phyloP scores from a whole-genome alignment of 495 filamentous ascomycete species.

The Aspergillus affinis region DNA sequence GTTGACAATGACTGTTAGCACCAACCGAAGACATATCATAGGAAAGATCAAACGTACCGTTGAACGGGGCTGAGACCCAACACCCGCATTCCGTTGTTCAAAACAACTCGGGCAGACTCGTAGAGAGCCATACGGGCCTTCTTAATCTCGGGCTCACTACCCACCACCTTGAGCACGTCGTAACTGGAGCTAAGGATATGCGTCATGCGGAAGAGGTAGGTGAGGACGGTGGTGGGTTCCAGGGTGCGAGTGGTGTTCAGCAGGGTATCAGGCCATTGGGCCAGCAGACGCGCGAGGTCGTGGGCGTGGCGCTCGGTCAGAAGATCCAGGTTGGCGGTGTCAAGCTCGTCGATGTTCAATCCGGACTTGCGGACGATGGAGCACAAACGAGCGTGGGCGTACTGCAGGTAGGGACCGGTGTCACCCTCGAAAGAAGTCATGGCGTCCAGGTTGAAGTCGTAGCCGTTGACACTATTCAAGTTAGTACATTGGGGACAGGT shows the following conservation, averaged over 20 bases:
- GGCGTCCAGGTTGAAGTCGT: conserved; percentile 65
- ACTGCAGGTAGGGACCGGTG: conserved; percentile 70
- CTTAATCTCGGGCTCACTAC: conserved; percentile 68
- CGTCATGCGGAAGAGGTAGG: conserved; percentile 87
- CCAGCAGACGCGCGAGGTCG: conserved; percentile 58
- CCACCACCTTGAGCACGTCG: conserved; percentile 76
- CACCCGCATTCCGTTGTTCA: conserved; percentile 82
- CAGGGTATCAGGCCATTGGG: conserved; percentile 64
- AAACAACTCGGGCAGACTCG: conserved; percentile 70
- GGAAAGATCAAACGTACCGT: conserved; percentile 42
- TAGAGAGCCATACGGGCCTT: conserved; percentile 82
- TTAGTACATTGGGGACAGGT: conserved; percentile 2
- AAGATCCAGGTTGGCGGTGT: conserved; percentile 53
- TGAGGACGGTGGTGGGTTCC: conserved; percentile 68
- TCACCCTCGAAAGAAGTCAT: conserved; percentile 72
- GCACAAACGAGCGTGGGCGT: conserved; percentile 67
- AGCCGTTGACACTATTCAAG: conserved; percentile 57
- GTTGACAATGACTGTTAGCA: conserved; percentile 8
- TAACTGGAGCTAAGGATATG: conserved; percentile 82
- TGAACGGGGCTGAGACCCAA: conserved; percentile 77
- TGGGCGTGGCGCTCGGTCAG: conserved; percentile 56
- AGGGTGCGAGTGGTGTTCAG: conserved; percentile 60
- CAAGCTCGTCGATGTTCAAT: conserved; percentile 42
- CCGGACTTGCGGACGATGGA: conserved; percentile 58
- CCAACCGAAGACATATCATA: not conserved